A percentile compares a stretch with the other conserved stretches of the same genome.
Conservation (phyloP, 257 asterid genomes). For the Coffea canephora region DNA sequence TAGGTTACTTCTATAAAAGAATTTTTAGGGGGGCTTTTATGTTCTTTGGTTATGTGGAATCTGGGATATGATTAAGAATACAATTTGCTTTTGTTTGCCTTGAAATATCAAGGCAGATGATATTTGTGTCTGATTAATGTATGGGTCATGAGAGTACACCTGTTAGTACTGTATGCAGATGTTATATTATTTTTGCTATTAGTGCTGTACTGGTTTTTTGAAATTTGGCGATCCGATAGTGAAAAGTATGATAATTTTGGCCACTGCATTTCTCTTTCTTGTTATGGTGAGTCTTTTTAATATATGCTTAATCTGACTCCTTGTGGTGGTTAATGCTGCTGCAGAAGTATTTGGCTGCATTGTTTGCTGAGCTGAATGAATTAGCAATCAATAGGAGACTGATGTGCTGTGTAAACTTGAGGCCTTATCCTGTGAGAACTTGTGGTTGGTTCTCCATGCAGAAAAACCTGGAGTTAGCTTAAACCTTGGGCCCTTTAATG, state of each 20-base stretch:
- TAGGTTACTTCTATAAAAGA: background rate
- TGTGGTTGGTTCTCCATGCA: conserved; percentile 9
- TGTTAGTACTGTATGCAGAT: background rate
- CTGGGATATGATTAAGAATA: background rate
- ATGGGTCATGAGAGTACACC: background rate
- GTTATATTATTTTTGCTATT: background rate
- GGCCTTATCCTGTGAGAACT: background rate
- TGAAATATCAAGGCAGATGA: background rate
- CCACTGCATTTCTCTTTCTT: background rate
- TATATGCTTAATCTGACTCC: background rate
- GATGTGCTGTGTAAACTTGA: conserved; percentile 7
- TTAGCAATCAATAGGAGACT: conserved; percentile 1
- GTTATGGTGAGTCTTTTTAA: background rate
- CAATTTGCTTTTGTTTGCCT: background rate
- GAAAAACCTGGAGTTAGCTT: conserved; percentile 5
- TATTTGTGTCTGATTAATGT: background rate
- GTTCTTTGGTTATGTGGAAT: background rate
- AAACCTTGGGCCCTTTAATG: background rate
- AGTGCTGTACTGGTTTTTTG: background rate
- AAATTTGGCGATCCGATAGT: background rate
- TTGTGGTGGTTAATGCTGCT: background rate
- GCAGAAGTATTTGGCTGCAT: conserved; percentile 2
- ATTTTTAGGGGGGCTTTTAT: background rate
- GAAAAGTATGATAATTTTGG: background rate
- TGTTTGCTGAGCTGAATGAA: background rate